Percentiles rank a stretch among this genome's conserved stretches.
Evolutionary conservation across 352 stramenopile species (phyloP).

Genomic region (Pythium rhizo-oryzae): DNA sequence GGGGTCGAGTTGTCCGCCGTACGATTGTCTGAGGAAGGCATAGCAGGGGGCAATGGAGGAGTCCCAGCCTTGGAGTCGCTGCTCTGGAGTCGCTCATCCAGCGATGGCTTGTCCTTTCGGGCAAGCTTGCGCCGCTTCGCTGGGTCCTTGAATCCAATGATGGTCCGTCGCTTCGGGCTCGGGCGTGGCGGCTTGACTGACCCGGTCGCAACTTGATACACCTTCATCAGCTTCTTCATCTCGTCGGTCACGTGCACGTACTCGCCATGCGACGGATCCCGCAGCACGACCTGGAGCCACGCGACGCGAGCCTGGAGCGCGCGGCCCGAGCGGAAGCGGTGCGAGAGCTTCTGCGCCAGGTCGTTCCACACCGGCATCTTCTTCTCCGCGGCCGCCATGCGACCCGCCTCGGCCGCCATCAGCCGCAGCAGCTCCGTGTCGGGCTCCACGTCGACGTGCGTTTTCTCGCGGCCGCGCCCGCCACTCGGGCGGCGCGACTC

Average conservation of each 20-base stretch:
- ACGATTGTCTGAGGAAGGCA: too few species aligned
- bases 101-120: neutral
- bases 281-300: constrained; percentile 4
- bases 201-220: neutral
- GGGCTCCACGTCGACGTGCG: neutral
- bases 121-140: constrained; percentile 1
- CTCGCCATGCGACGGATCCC: neutral
- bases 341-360: neutral
- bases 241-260: constrained; percentile 4
- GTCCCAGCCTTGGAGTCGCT: too few species aligned
- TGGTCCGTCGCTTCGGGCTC: neutral
- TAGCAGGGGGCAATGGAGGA: too few species aligned
- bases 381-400: neutral
- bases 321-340: constrained; percentile 7
- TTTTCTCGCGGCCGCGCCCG: neutral
- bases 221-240: constrained; percentile 5
- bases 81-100: neutral
- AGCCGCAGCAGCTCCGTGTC: constrained; percentile 1
- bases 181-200: neutral
- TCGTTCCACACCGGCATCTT: constrained; percentile 3
- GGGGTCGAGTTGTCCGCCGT: too few species aligned
- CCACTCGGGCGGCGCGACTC: neutral
- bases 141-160: constrained; percentile 5
- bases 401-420: neutral
- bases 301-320: neutral